Percentiles rank a stretch among this genome's conserved stretches.
Evolutionary conservation across 257 asterid species (phyloP).

Genomic region (Lantana camara): DNA sequence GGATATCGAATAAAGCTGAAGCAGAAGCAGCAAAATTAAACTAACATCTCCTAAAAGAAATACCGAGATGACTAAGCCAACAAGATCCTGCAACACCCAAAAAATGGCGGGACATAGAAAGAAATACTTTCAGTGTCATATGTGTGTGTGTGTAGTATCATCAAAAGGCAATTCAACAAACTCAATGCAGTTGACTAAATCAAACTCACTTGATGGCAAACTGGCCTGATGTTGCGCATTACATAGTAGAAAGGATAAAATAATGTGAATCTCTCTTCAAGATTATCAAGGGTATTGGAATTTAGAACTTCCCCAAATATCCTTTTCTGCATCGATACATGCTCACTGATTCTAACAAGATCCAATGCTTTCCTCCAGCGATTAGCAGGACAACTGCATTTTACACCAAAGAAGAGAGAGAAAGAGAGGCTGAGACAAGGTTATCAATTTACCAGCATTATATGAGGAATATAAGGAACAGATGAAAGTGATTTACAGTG

Average conservation of each 20-base stretch:
- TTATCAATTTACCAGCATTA: slow-evolving; percentile 18
- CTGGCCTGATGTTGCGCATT: slow-evolving; percentile 69
- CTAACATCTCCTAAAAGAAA: slow-evolving; percentile 90
- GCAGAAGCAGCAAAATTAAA: slow-evolving; percentile 81
- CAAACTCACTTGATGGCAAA: slow-evolving; percentile 75
- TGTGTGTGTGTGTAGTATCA: neutral
- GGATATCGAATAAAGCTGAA: slow-evolving; percentile 81
- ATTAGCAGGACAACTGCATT: slow-evolving; percentile 60
- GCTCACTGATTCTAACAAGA: slow-evolving; percentile 75
- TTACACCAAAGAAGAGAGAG: slow-evolving; percentile 4
- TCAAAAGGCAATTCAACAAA: neutral
- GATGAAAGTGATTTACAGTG: slow-evolving; percentile 47
- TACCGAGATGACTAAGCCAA: slow-evolving; percentile 75
- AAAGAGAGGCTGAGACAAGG: slow-evolving; percentile 20
- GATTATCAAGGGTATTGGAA: slow-evolving; percentile 48
- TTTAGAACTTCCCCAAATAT: slow-evolving; percentile 58
- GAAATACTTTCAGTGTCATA: slow-evolving; percentile 11
- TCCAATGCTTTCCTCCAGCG: slow-evolving; percentile 85
- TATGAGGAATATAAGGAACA: slow-evolving; percentile 12
- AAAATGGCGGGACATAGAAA: slow-evolving; percentile 19
- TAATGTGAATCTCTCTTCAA: slow-evolving; percentile 55
- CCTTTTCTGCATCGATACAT: slow-evolving; percentile 52
- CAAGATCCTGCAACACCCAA: slow-evolving; percentile 72
- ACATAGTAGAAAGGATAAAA: slow-evolving; percentile 56
- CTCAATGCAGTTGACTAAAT: neutral